Percentiles rank a stretch among this genome's conserved stretches.
These are phyloP conservation scores for Lasiosphaeria hispida DNA, from an alignment of 495 filamentous ascomycete species.

Conservation along the genomic window DNA sequence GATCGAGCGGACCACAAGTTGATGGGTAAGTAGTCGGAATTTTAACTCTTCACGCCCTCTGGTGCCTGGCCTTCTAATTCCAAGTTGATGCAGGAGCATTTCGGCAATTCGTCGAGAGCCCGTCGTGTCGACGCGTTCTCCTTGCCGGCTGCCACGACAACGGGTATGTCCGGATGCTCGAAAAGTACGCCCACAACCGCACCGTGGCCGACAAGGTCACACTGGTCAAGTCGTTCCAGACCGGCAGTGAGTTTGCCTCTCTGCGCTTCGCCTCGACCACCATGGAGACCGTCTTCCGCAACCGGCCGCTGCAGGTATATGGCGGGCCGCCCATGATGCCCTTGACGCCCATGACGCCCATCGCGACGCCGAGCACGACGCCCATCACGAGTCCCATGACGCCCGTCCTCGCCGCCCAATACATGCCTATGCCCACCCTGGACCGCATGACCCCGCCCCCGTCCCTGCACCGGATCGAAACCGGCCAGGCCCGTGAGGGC, in stretches of 20 bases:
- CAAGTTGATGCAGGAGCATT: constrained; percentile 47
- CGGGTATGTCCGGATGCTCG: constrained; percentile 54
- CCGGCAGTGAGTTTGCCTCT: constrained; percentile 39
- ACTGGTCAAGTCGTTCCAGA: constrained; percentile 47
- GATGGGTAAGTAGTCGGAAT: constrained; percentile 33
- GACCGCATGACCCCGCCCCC: no score
- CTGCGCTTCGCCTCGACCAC: constrained; percentile 41
- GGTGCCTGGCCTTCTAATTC: not conserved
- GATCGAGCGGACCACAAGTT: constrained; percentile 59
- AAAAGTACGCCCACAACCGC: constrained; percentile 43
- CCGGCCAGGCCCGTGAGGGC: no score
- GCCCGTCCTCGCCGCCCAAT: no score
- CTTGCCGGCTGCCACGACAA: constrained; percentile 60
- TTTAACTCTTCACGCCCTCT: not conserved
- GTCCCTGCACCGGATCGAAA: no score
- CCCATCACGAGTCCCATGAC: no score
- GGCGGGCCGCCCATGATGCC: not conserved
- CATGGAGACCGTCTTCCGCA: constrained; percentile 21
- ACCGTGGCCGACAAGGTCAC: constrained; percentile 41
- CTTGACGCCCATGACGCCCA: no score
- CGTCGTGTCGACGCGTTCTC: constrained; percentile 59
- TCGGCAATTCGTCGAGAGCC: constrained; percentile 51
- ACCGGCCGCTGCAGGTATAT: not conserved
- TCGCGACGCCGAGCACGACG: no score
- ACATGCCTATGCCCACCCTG: no score